Conservation (phyloP, 2,329 filamentous ascomycete species). For the Cryphonectria japonica region DNA sequence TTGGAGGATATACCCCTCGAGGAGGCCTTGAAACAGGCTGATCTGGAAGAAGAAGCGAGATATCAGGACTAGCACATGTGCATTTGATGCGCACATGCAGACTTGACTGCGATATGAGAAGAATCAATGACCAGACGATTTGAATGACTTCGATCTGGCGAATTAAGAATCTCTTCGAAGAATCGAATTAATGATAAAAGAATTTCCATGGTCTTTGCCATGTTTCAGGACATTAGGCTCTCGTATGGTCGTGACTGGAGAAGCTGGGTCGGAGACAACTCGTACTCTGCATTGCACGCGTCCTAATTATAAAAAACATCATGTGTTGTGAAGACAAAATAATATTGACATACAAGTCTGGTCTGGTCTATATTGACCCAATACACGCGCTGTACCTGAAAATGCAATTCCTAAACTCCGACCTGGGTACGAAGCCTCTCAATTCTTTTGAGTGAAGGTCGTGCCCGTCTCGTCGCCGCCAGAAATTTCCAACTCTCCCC, state of each 20-base stretch:
- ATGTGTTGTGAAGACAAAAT: neutral
- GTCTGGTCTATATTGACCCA: neutral
- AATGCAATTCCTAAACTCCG: conserved; percentile 4
- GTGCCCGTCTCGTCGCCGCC: neutral
- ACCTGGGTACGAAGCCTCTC: neutral
- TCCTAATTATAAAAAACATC: too few species aligned
- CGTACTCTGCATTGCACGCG: neutral
- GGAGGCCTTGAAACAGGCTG: conserved; percentile 55
- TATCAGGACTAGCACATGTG: conserved; percentile 20
- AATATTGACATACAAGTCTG: neutral
- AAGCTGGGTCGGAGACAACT: neutral
- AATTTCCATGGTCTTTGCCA: neutral
- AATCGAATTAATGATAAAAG: neutral
- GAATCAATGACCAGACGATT: neutral
- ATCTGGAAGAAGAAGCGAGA: conserved; percentile 34
- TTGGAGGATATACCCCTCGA: conserved; percentile 56
- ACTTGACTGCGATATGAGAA: neutral
- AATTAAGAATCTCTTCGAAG: neutral
- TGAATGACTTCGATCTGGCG: neutral
- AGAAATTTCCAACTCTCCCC: neutral
- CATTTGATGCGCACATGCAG: neutral
- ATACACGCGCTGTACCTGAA: neutral
- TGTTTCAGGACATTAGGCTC: too few species aligned
- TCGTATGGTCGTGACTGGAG: neutral
- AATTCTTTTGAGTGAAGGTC: neutral